Evolutionary conservation across 2,329 filamentous ascomycete genomes (phyloP), one percentile per base, ranked within the genome.

Genomic region (Talaromyces sp.): DNA sequence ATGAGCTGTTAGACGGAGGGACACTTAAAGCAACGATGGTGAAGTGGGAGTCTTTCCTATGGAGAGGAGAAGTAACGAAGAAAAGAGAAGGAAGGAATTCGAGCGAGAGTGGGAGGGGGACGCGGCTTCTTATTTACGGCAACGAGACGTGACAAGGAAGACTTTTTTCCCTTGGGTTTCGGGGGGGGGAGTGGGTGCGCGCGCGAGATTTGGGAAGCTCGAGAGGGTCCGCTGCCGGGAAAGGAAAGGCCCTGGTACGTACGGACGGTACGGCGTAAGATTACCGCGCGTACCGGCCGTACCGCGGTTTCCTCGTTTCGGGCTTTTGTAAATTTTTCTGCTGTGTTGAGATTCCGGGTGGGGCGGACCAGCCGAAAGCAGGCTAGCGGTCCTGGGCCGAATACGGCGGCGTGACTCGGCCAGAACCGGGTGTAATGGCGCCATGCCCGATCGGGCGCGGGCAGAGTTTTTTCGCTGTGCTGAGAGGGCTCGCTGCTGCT

Each of bases 41-140:
- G 71, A 70, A 72, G 73, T 71, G 67, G 71, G 72, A 73, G 70
- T 69, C 65, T 68, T 68, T 75, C 72, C 73, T 74, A 73, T 73
- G 64, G 46, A 65, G 46, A 64, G 54, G 52, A 63, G 62, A 59
- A 38, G 56, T 63, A 61, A 61, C 63, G 64, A 66, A 58, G 65
- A 58, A 55, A 62, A 63, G 56, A 62, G 63, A 64, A 67, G 63
- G 62, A 60, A 14, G 14, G 26, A 9, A 17, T 8, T 2, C 4
- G 19, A 24, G 17, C 7, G n/a, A 24, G 43, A 32, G 17, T 9
- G 32, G 54, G 55, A 52, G 51, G 55, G 56, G 56, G 55, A 41
- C 55, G 59, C 55, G 56, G 52, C 55, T 56, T 58, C 55, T 58
- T 61, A 61, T 61, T 61, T 61, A 61, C 46, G 21, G 14, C n/a